Conservation (phyloP, 2,329 filamentous ascomycete genomes). For the Penicillium sp. region DNA sequence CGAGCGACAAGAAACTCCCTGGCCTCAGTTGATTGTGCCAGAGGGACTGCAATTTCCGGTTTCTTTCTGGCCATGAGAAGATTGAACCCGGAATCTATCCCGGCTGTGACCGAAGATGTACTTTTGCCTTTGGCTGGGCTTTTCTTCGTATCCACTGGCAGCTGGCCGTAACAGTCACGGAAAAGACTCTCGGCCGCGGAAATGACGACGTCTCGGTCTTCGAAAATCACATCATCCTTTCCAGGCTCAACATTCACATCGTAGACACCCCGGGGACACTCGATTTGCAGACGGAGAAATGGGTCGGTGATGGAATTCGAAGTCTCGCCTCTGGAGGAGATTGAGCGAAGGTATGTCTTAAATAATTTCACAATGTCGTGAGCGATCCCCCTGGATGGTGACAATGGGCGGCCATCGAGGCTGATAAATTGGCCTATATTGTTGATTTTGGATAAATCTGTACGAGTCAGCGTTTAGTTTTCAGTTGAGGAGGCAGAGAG, state of each 20-base stretch:
- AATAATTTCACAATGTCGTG: conserved; percentile 58
- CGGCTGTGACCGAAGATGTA: neutral
- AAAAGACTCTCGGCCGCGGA: conserved; percentile 52
- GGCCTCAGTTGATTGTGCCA: too few species aligned
- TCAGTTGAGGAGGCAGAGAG: neutral
- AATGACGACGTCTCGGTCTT: conserved; percentile 51
- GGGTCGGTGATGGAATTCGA: conserved; percentile 51
- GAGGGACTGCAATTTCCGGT: neutral
- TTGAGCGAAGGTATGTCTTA: conserved; percentile 54
- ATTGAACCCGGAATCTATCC: conserved; percentile 5
- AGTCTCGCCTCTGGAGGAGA: conserved; percentile 21
- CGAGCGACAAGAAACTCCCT: neutral
- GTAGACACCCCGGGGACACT: conserved; percentile 59
- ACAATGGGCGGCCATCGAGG: conserved; percentile 62
- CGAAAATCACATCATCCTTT: conserved; percentile 67
- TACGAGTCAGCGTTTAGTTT: conserved; percentile 22
- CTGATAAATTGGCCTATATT: conserved; percentile 56
- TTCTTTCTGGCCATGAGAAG: conserved; percentile 20
- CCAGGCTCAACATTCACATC: conserved; percentile 67
- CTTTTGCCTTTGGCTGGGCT: neutral
- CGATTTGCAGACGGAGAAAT: conserved; percentile 60
- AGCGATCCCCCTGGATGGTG: conserved; percentile 52
- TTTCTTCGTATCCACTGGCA: conserved; percentile 9
- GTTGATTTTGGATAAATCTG: conserved; percentile 43
- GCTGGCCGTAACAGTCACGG: conserved; percentile 38